Evolutionary conservation across 1,284 basidiomycete genomes (phyloP).

Genomic region (Apiotrichum mycotoxinovorans): DNA sequence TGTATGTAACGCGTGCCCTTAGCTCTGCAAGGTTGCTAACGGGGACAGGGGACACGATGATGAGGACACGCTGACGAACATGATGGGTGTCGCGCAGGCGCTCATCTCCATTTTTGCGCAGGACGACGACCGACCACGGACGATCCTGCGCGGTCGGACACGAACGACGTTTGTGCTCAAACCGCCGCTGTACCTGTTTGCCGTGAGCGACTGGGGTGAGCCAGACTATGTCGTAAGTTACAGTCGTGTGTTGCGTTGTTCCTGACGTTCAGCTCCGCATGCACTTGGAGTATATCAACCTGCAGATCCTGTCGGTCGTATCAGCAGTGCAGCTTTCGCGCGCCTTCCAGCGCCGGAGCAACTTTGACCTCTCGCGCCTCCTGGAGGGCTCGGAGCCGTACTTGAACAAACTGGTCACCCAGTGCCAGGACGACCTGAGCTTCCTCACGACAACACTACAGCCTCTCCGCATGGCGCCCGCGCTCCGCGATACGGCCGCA

Average conservation of each 20-base stretch:
- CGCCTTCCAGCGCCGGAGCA: conserved; percentile 81
- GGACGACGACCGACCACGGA: conserved; percentile 73
- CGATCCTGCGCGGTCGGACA: conserved; percentile 56
- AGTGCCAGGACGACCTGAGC: conserved; percentile 72
- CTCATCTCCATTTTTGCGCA: conserved; percentile 81
- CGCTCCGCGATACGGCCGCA: conserved; percentile 65
- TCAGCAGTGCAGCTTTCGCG: conserved; percentile 75
- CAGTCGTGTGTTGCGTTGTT: background rate
- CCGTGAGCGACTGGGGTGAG: conserved; percentile 85
- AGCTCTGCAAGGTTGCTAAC: background rate
- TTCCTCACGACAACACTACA: conserved; percentile 76
- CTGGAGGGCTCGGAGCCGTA: conserved; percentile 82
- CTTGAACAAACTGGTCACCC: conserved; percentile 64
- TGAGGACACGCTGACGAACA: conserved; percentile 65
- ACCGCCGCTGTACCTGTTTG: conserved; percentile 84
- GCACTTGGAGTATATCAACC: conserved; percentile 90
- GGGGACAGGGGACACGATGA: conserved; percentile 33
- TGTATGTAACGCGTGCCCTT: conserved; percentile 56
- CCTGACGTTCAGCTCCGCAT: conserved; percentile 67
- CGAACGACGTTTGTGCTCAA: conserved; percentile 81
- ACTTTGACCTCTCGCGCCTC: conserved; percentile 83
- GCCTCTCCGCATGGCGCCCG: conserved; percentile 69
- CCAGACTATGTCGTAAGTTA: conserved; percentile 82
- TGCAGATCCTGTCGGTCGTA: conserved; percentile 86
- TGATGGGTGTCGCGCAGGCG: conserved; percentile 90